These are phyloP conservation scores for Backusella luteola DNA, from an alignment of 192 early-diverging fungal species.

Conservation along the genomic window DNA sequence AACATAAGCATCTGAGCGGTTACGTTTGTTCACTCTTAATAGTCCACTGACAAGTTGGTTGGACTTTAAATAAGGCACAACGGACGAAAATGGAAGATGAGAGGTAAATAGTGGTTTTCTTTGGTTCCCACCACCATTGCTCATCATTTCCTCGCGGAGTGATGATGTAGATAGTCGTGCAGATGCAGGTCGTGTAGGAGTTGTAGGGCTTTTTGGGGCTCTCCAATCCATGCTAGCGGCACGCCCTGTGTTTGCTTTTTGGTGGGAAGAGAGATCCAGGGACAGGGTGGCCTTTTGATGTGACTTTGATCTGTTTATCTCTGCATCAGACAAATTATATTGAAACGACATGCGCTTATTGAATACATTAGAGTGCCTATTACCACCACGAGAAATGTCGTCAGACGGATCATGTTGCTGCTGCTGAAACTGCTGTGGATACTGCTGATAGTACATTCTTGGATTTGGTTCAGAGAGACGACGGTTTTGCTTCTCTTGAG, in stretches of 20 bases:
- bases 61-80: slow-evolving; percentile 45
- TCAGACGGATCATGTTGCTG: background rate
- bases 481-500: slow-evolving; percentile 17
- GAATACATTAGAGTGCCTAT: background rate
- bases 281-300: background rate
- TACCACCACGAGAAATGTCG: background rate
- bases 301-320: background rate
- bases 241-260: background rate
- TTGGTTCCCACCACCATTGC: slow-evolving; percentile 30
- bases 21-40: slow-evolving; percentile 80
- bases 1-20: slow-evolving; percentile 85
- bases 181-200: background rate
- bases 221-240: background rate
- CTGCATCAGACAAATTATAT: background rate
- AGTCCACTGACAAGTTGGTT: slow-evolving; percentile 68
- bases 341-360: slow-evolving; percentile 6
- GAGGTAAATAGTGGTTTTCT: slow-evolving; percentile 51
- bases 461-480: slow-evolving; percentile 29
- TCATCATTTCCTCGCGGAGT: background rate
- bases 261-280: background rate
- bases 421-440: background rate
- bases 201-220: slow-evolving; percentile 7
- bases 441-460: slow-evolving; percentile 1
- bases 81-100: slow-evolving; percentile 52
- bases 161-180: background rate